Evolutionary conservation across 2,329 filamentous ascomycete species (phyloP).

Genomic region (Paramyrothecium roridum): DNA sequence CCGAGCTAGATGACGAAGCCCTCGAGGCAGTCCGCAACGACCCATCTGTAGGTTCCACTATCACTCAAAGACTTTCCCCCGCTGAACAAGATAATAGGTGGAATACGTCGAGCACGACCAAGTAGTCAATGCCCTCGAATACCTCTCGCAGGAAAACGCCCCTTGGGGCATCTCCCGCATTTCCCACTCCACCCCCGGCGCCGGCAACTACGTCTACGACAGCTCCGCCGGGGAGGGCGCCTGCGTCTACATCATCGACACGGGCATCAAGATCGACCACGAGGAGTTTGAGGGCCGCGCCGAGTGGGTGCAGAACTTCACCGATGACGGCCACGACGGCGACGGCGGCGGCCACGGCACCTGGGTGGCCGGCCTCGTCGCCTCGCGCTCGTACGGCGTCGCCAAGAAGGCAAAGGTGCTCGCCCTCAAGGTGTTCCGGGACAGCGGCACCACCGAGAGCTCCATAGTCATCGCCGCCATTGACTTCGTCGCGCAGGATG

Average conservation of each 20-base stretch:
- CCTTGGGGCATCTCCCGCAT: slow-evolving; percentile 16
- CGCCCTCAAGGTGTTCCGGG: slow-evolving; percentile 36
- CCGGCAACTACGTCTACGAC: slow-evolving; percentile 27
- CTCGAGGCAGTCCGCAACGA: not conserved
- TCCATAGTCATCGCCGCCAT: slow-evolving; percentile 30
- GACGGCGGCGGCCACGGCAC: slow-evolving; percentile 32
- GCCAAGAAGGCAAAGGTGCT: slow-evolving; percentile 34
- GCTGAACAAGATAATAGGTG: slow-evolving; percentile 10
- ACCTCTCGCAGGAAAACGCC: slow-evolving; percentile 21
- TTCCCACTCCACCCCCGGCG: slow-evolving; percentile 11
- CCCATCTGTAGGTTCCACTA: not conserved
- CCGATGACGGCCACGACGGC: not conserved
- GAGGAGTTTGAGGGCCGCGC: slow-evolving; percentile 17
- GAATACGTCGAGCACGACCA: slow-evolving; percentile 29
- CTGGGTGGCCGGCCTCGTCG: slow-evolving; percentile 17
- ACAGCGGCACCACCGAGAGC: slow-evolving; percentile 7
- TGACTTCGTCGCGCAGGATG: slow-evolving; percentile 13
- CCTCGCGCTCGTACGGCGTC: slow-evolving; percentile 20
- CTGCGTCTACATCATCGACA: slow-evolving; percentile 29
- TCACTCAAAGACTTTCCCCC: not conserved
- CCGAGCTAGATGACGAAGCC: not conserved
- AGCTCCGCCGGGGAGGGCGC: slow-evolving; percentile 22
- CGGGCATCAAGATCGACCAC: slow-evolving; percentile 5
- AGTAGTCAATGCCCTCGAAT: slow-evolving; percentile 12
- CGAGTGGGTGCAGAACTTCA: slow-evolving; percentile 12